Base-by-base conservation (phyloP, 345 rosid genomes). In the Camelina hispida region DNA sequence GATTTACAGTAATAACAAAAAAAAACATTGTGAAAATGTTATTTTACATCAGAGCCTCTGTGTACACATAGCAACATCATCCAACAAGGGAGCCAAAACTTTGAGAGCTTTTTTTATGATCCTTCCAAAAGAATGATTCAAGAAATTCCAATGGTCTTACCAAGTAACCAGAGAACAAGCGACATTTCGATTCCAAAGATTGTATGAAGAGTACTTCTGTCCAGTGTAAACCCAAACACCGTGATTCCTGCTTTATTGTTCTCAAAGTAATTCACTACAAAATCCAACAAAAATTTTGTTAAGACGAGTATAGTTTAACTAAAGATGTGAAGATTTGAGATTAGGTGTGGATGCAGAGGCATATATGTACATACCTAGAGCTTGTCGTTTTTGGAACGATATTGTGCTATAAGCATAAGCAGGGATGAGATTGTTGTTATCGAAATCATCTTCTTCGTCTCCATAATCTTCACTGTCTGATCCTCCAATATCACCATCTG, bases 181-280 rank as follows among this genome's bases (percentile, higher is more conserved):
- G 99, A 91, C 58, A 95, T 62, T 80, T 95, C 89, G 9, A 95
- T 82, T 0, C 93, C 93, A 5, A 95, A 92, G 61, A 95, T 88
- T 38, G 97, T 86, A 76, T 89, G 97, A 4, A 95, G 82, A 6
- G 97, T 89, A 72, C 83, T 83, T 79, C 98, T 76, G 62, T 95
- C 97, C 0, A 92, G 82, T 8, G 85, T 86, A 81, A 87, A 90
- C 38, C 97, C 99, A 37, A 82, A 95, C 66, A 95, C 80, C 0
- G 99, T 90, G 61, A 95, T 90, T 70, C 98, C 99, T 6, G 97
- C 93, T 71, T 69, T 81, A 22, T 95, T 95, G 82, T 92, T 95
- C 90, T 95, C 98, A 18, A 92, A 92, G 81, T 92, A 95, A 51
- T 81, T 82, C 84, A 95, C 98, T 95, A 88, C 83, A 70, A 52